These are phyloP conservation scores for Agaricus bisporus DNA, from an alignment of 768 basidiomycete species.

Conservation along the genomic window DNA sequence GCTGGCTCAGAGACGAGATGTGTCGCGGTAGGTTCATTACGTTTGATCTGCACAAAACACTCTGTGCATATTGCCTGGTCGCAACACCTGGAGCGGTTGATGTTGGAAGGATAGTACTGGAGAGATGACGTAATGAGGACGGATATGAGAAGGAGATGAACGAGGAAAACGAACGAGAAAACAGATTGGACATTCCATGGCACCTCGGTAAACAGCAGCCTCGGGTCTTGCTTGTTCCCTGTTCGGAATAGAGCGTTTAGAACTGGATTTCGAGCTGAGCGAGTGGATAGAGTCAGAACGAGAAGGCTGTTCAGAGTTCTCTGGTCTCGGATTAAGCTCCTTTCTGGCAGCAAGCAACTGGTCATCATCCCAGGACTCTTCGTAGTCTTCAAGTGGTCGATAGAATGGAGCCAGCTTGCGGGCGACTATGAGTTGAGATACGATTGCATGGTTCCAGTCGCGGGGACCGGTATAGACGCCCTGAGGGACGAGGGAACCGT, in stretches of 20 bases:
- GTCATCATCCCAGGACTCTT: constrained; percentile 84
- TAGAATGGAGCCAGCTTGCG: constrained; percentile 94
- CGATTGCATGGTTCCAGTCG: constrained; percentile 88
- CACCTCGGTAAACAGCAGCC: constrained; percentile 75
- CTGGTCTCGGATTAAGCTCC: constrained; percentile 44
- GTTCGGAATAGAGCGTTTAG: constrained; percentile 47
- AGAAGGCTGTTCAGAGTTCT: constrained; percentile 38
- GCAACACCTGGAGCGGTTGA: constrained; percentile 96
- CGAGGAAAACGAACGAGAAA: constrained; percentile 67
- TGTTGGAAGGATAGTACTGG: constrained; percentile 96
- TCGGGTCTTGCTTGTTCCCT: constrained; percentile 73
- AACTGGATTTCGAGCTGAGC: constrained; percentile 28
- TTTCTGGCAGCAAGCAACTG: constrained; percentile 79
- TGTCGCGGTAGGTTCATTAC: constrained; percentile 88
- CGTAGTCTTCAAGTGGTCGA: constrained; percentile 90
- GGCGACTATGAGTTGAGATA: constrained; percentile 82
- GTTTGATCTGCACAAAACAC: constrained; percentile 99
- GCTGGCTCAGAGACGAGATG: constrained; percentile 96
- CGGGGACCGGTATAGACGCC: constrained; percentile 79
- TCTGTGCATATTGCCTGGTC: constrained; percentile 99
- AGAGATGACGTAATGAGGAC: constrained; percentile 23
- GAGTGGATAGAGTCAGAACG: constrained; percentile 37
- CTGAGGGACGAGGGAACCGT: constrained; percentile 73
- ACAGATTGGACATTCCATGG: constrained; percentile 96
- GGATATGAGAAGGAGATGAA: constrained; percentile 11